These are phyloP conservation scores for Cryptococcus jaspeensis DNA, from an alignment of 1,284 basidiomycete species.

Conservation along the genomic window DNA sequence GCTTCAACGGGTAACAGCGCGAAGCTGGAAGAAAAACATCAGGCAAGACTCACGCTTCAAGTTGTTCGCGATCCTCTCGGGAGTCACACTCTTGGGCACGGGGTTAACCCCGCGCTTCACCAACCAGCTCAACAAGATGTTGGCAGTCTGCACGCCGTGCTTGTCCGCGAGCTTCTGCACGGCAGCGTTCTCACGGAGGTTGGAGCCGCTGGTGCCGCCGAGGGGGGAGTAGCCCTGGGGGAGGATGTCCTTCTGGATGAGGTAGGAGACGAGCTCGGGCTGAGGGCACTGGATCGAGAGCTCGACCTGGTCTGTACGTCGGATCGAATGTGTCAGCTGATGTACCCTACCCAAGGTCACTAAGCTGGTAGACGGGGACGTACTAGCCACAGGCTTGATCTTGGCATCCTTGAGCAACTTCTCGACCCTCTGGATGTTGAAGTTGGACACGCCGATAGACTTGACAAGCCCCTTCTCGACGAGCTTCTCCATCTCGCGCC, in stretches of 20 bases:
- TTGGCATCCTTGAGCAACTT: constrained; percentile 61
- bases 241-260: constrained; percentile 60
- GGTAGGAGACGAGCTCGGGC: constrained; percentile 69
- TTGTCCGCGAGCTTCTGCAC: constrained; percentile 63
- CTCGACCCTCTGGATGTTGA: constrained; percentile 66
- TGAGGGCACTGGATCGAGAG: constrained; percentile 80
- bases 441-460: constrained; percentile 67
- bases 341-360: too few relatives aligned
- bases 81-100: constrained; percentile 53
- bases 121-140: constrained; percentile 75
- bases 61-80: constrained; percentile 50
- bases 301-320: constrained; percentile 67
- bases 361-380: constrained; percentile 4
- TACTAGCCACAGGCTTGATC: constrained; percentile 62
- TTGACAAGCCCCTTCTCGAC: constrained; percentile 57
- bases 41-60: constrained; percentile 39
- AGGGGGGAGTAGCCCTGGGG: constrained; percentile 78
- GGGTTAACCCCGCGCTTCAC: constrained; percentile 67
- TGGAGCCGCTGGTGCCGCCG: constrained; percentile 65
- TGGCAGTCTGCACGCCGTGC: constrained; percentile 71
- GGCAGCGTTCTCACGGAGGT: constrained; percentile 63
- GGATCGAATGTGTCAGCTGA: constrained; percentile 7
- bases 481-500: constrained; percentile 59
- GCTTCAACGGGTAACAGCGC: not conserved
- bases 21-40: not conserved